These are phyloP conservation scores for Gremmenia infestans DNA, from an alignment of 2,329 filamentous ascomycete genomes.

Conservation along the genomic window DNA sequence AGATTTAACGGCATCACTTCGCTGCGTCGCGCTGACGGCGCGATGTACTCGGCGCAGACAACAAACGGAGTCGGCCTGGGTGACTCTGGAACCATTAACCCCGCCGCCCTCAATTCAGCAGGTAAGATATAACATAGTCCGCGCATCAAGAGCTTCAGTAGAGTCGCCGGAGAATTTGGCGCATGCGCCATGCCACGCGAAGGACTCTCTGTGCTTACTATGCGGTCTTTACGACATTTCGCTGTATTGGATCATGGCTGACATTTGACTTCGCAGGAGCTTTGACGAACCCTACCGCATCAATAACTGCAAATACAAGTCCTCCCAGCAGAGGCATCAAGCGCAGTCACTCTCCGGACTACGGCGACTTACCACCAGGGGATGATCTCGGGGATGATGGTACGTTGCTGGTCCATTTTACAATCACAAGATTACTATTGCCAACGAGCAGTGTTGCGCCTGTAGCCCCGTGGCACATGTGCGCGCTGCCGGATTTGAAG, in stretches of 20 bases:
- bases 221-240: constrained; percentile 19
- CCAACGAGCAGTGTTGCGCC: constrained; percentile 9
- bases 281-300: constrained; percentile 32
- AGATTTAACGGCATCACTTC: constrained; percentile 35
- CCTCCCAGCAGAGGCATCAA: constrained; percentile 64
- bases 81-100: constrained; percentile 85
- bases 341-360: constrained; percentile 68
- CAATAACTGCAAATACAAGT: constrained; percentile 48
- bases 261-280: constrained; percentile 22
- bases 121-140: constrained; percentile 46
- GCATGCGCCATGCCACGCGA: constrained; percentile 3
- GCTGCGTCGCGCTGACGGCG: constrained; percentile 35
- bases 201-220: constrained; percentile 16
- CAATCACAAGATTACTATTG: constrained; percentile 6
- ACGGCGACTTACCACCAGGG: constrained; percentile 48
- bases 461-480: constrained; percentile 27
- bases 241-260: constrained; percentile 12
- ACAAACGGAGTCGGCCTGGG: constrained; percentile 51
- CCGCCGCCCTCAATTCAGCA: constrained; percentile 75
- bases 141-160: constrained; percentile 15
- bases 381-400: constrained; percentile 66
- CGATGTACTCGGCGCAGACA: constrained; percentile 56
- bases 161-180: constrained; percentile 12
- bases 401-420: constrained; percentile 46
- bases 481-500: constrained; percentile 14